phyloP scores from a whole-genome alignment of 768 basidiomycete species.

The Gloeostereum incarnatum region DNA sequence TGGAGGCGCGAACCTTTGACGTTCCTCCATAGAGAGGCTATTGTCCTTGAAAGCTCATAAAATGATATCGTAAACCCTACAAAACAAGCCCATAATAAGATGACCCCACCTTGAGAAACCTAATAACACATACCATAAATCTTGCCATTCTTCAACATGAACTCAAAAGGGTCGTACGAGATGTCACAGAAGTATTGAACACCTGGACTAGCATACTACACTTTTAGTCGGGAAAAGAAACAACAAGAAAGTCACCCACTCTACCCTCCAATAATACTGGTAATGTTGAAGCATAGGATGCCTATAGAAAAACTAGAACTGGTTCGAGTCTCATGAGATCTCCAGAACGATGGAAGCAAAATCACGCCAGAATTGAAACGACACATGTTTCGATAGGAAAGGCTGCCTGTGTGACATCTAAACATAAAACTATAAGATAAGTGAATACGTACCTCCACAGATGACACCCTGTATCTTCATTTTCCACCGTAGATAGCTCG shows the following conservation, averaged over 20 bases:
- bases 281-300: conserved; percentile 60
- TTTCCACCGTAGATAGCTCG: conserved; percentile 36
- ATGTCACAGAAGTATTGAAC: conserved; percentile 74
- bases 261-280: conserved; percentile 73
- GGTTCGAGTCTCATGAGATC: conserved; percentile 26
- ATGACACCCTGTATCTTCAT: conserved; percentile 40
- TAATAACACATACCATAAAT: conserved; percentile 41
- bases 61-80: conserved; percentile 67
- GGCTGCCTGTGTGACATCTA: conserved; percentile 1
- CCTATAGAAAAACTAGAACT: conserved; percentile 58
- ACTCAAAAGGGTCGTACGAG: conserved; percentile 58
- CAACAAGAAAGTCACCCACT: conserved; percentile 32
- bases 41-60: conserved; percentile 70
- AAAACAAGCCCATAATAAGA: not conserved
- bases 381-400: conserved; percentile 67
- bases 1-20: conserved; percentile 37
- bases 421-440: not conserved
- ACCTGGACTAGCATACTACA: conserved; percentile 65
- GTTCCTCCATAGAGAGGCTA: conserved; percentile 67
- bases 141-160: conserved; percentile 65
- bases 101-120: conserved; percentile 37
- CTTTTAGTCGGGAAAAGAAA: conserved; percentile 36
- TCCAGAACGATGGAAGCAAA: conserved; percentile 12
- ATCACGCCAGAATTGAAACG: conserved; percentile 60
- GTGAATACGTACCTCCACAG: conserved; percentile 31